Base-by-base conservation (phyloP, 306 rosid genomes). In the Quercus engelmannii region DNA sequence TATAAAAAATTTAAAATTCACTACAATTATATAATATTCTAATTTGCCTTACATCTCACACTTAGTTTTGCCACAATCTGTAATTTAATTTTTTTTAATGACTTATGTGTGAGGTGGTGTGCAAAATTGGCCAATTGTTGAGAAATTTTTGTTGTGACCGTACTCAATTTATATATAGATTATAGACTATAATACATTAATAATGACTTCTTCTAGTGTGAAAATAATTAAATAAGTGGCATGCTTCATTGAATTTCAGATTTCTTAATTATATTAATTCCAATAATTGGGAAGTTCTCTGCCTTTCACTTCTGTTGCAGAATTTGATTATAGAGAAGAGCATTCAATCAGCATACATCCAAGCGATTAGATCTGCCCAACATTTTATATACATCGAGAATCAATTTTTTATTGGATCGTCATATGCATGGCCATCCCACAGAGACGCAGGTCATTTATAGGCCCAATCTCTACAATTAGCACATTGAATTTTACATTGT, bases 381-480 rank as follows among this genome's bases (percentile, higher is more conserved):
- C 98, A 90, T 82, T 95, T 92, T 82, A 84, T 93, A 77, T 95
- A 95, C 79, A 91, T 95, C 31, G 99, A 95, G 86, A 95, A 95
- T 83, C 99, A 95, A 83, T 95, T 92, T 88, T 95, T 95, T 80
- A 21, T 95, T 5, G 99, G 98, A 79, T 92, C 98, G 18, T 92
- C 98, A 19, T 95, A 86, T 79, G 98, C 94, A 18, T 93, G 99
- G 99, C 96, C 98, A 69, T 63, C 89, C 67, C 88, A 93, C 88
- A 93, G 82, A 86, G 88, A 89, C 35, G 92, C 99, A 95, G 99
- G 99, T 95, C 67, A 78, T 78, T 52, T 74, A 64, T 41, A 41
- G 54, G 4, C 54, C 62, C 78, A 75, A 79, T 67, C 69, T 63
- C 71, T 56, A 61, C 78, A 4, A 8, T 41, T 69, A 56, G 61